Evolutionary conservation across 208 protist genomes (phyloP).

Genomic region (Angomonas deanei): DNA sequence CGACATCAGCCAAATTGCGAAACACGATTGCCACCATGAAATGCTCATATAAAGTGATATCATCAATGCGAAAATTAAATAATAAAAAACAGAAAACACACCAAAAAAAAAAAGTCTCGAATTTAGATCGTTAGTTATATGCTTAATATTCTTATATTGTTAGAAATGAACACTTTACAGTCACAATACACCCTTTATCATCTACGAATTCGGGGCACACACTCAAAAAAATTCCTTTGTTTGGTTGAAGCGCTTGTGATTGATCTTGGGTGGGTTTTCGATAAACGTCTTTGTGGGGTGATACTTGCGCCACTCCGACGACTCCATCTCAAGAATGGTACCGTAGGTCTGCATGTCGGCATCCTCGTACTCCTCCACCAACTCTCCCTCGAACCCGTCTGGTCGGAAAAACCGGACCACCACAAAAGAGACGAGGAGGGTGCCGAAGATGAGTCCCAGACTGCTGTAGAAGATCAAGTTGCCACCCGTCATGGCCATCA

Average conservation of each 20-base stretch:
- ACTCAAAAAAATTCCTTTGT: slow-evolving; percentile 5
- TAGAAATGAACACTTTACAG: too few relatives aligned
- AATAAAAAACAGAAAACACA: too few relatives aligned
- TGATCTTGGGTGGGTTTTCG: slow-evolving; percentile 40
- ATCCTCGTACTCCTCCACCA: slow-evolving; percentile 85
- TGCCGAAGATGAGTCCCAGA: slow-evolving; percentile 50
- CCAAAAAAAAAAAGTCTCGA: too few relatives aligned
- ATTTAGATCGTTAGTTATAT: too few relatives aligned
- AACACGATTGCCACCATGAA: too few relatives aligned
- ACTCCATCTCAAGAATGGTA: slow-evolving; percentile 71
- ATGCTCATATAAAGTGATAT: too few relatives aligned
- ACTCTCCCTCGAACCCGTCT: slow-evolving; percentile 70
- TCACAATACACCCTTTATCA: too few relatives aligned
- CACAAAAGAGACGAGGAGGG: slow-evolving; percentile 52
- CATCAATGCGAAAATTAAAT: too few relatives aligned
- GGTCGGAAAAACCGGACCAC: slow-evolving; percentile 53
- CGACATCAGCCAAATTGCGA: too few relatives aligned
- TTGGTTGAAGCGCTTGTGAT: slow-evolving; percentile 28
- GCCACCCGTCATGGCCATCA: slow-evolving; percentile 55
- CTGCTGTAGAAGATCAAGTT: slow-evolving; percentile 44
- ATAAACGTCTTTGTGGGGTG: slow-evolving; percentile 58
- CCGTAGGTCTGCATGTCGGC: slow-evolving; percentile 77
- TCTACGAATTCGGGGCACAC: too few relatives aligned
- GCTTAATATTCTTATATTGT: too few relatives aligned
- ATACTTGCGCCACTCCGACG: slow-evolving; percentile 54